A percentile compares a stretch with the other conserved stretches of the same genome.
phyloP scores from a whole-genome alignment of 2,329 filamentous ascomycete genomes.

The Emydomyces testavorans region DNA sequence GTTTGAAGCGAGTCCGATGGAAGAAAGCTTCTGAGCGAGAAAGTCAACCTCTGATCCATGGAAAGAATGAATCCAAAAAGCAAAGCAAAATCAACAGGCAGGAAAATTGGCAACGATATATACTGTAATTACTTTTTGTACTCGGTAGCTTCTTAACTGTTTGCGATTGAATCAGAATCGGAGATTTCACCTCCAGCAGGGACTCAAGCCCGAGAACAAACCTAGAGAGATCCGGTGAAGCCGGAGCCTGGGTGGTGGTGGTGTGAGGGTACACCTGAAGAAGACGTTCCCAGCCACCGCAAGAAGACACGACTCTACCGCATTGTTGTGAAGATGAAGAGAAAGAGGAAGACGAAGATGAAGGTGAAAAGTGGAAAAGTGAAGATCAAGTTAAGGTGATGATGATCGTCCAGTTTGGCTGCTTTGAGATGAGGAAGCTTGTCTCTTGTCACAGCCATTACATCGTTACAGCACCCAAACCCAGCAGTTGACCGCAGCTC shows the following conservation, averaged over 20 bases:
- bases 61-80: not conserved
- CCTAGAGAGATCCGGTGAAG: slow-evolving; percentile 3
- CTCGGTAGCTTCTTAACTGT: too few relatives aligned
- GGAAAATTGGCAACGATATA: not conserved
- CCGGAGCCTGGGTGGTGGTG: too few relatives aligned
- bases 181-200: too few relatives aligned
- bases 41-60: slow-evolving; percentile 3
- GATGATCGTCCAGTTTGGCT: too few relatives aligned
- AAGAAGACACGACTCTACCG: not conserved
- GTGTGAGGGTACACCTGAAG: too few relatives aligned
- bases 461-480: too few relatives aligned
- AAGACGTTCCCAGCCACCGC: too few relatives aligned
- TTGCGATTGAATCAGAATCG: not conserved
- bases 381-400: too few relatives aligned
- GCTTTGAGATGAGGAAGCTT: too few relatives aligned
- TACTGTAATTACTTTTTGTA: too few relatives aligned
- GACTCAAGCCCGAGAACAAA: slow-evolving; percentile 5
- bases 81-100: not conserved
- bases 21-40: not conserved
- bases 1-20: not conserved
- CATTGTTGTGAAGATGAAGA: not conserved
- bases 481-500: too few relatives aligned
- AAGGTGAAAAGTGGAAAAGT: not conserved
- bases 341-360: not conserved
- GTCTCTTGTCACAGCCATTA: too few relatives aligned